Evolutionary conservation across 2,329 filamentous ascomycete species (phyloP).

Genomic region (Fusarium sp.): DNA sequence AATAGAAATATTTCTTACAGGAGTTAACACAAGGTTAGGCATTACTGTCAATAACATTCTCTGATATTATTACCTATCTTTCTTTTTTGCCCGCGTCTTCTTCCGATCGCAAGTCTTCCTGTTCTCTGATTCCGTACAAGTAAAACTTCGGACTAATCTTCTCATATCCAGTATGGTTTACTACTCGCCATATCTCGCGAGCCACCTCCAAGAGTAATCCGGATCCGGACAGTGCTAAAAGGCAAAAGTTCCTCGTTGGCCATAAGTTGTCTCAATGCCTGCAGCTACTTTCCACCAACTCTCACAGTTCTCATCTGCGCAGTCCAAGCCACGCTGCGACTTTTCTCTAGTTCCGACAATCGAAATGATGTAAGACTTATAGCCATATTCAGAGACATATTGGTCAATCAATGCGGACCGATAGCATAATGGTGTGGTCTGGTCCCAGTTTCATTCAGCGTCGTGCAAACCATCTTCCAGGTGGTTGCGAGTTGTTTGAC

Average conservation of each 20-base stretch:
- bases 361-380: fast-evolving
- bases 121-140: too few species aligned
- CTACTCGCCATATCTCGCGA: not conserved
- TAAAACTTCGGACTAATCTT: not conserved
- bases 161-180: not conserved
- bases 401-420: not conserved
- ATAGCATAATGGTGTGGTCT: not conserved
- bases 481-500: not conserved
- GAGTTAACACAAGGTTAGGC: fast-evolving
- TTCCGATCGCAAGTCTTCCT: not conserved
- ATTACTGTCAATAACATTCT: not conserved
- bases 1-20: too few species aligned
- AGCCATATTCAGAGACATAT: not conserved
- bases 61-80: not conserved
- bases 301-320: not conserved
- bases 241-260: not conserved
- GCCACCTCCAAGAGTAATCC: not conserved
- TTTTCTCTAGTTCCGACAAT: not conserved
- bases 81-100: not conserved
- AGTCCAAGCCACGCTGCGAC: not conserved
- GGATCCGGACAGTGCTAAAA: fast-evolving
- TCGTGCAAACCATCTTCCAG: not conserved
- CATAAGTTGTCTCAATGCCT: fast-evolving
- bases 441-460: fast-evolving
- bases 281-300: not conserved